A percentile compares a stretch with the other conserved stretches of the same genome.
These are phyloP conservation scores for Suhomyces choctaworum DNA, from an alignment of 1,139 yeast genomes.

Conservation along the genomic window DNA sequence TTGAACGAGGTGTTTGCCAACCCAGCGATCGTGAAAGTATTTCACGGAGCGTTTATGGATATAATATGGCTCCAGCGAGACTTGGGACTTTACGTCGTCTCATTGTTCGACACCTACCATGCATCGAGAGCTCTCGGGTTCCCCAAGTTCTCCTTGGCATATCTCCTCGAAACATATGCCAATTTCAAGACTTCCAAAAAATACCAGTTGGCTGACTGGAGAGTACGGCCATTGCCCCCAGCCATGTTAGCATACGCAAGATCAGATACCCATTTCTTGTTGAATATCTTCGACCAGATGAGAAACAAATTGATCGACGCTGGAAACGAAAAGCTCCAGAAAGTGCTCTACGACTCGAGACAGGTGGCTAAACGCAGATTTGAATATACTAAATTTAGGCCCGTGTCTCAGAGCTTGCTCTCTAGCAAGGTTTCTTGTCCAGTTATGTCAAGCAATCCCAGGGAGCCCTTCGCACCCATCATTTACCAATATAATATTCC, in stretches of 20 bases:
- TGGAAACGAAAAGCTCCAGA: slow-evolving; percentile 45
- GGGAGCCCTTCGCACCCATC: slow-evolving; percentile 60
- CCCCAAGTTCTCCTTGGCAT: slow-evolving; percentile 83
- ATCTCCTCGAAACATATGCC: slow-evolving; percentile 76
- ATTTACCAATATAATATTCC: slow-evolving; percentile 69
- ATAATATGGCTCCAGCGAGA: slow-evolving; percentile 96
- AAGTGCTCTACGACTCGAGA: slow-evolving; percentile 76
- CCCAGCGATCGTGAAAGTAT: slow-evolving; percentile 78
- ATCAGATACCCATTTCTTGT: slow-evolving; percentile 90
- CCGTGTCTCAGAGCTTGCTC: slow-evolving; percentile 29
- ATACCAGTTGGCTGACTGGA: slow-evolving; percentile 97
- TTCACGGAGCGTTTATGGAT: slow-evolving; percentile 98
- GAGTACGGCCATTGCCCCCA: slow-evolving; percentile 77
- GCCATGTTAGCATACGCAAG: slow-evolving; percentile 88
- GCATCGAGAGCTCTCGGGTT: slow-evolving; percentile 80
- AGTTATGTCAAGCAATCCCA: slow-evolving; percentile 44
- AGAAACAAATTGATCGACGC: slow-evolving; percentile 59
- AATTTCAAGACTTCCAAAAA: slow-evolving; percentile 87
- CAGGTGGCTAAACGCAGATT: slow-evolving; percentile 80
- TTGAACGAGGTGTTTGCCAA: slow-evolving; percentile 78
- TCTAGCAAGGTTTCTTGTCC: slow-evolving; percentile 46
- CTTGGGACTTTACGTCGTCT: slow-evolving; percentile 85
- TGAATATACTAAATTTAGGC: slow-evolving; percentile 68
- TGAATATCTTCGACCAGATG: slow-evolving; percentile 76
- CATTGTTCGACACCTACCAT: slow-evolving; percentile 89